Percentiles rank a stretch among this genome's conserved stretches.
Conservation (phyloP, 225 moss, liverwort and hornwort genomes). For the Lunularia cruciata region DNA sequence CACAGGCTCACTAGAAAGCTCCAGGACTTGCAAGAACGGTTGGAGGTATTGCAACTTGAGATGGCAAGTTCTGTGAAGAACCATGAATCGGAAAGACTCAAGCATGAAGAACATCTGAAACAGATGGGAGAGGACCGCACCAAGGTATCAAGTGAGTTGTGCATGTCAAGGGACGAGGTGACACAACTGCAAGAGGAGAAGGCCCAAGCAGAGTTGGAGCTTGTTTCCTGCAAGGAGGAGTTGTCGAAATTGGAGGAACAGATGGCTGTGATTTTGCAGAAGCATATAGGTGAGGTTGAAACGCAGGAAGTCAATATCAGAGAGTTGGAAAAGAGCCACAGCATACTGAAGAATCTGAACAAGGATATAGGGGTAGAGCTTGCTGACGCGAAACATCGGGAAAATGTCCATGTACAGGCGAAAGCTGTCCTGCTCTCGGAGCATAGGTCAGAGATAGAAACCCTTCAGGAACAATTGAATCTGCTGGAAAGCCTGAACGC, state of each 20-base stretch:
- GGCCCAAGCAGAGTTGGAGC: conserved; percentile 20
- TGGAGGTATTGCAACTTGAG: conserved; percentile 17
- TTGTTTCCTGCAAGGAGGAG: conserved; percentile 12
- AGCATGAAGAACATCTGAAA: conserved; percentile 31
- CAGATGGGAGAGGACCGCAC: conserved; percentile 23
- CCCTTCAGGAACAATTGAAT: conserved; percentile 19
- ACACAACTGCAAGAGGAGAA: conserved; percentile 11
- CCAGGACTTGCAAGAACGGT: conserved; percentile 18
- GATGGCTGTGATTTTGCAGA: conserved; percentile 10
- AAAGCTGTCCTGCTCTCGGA: conserved; percentile 15
- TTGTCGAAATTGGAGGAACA: conserved; percentile 21
- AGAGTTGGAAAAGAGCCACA: conserved; percentile 32
- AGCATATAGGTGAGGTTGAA: conserved; percentile 28
- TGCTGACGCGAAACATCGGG: conserved; percentile 11
- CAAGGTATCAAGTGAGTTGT: conserved; percentile 22
- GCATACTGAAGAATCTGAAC: conserved; percentile 23
- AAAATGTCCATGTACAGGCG: conserved; percentile 15
- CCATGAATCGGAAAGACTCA: conserved; percentile 33
- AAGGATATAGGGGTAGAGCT: conserved; percentile 13
- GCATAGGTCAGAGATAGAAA: conserved; percentile 17
- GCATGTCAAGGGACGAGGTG: conserved; percentile 19
- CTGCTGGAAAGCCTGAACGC: conserved; percentile 11
- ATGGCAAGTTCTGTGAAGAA: conserved; percentile 18
- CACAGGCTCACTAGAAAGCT: conserved; percentile 38
- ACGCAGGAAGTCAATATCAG: conserved; percentile 24